Conservation (phyloP, 2,329 filamentous ascomycete genomes). For the Seiridium unicorne region DNA sequence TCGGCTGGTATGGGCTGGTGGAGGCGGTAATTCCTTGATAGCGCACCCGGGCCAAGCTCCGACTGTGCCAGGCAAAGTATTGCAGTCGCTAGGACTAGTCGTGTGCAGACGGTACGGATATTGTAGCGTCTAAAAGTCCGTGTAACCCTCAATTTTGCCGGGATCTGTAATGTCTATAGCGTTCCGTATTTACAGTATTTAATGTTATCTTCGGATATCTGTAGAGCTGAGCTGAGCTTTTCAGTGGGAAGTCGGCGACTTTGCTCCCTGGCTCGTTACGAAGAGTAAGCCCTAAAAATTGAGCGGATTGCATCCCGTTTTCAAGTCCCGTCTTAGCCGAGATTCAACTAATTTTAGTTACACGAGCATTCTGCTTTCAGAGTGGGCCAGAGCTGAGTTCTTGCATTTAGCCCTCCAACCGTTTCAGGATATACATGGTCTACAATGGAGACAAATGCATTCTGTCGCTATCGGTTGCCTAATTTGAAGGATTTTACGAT, state of each 20-base stretch:
- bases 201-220: not conserved
- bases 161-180: not conserved
- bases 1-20: no score
- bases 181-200: not conserved
- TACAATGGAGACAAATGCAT: not conserved
- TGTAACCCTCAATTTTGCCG: no score
- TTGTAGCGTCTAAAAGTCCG: no score
- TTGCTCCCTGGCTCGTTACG: not conserved
- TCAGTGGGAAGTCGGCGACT: not conserved
- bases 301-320: not conserved
- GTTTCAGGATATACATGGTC: not conserved
- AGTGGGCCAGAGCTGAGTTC: not conserved
- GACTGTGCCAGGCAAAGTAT: no score
- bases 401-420: not conserved
- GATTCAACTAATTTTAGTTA: not conserved
- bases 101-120: no score
- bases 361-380: not conserved
- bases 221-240: not conserved
- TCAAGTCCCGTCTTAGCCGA: not conserved
- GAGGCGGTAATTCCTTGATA: no score
- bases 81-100: no score
- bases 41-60: no score
- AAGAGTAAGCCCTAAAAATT: not conserved
- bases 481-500: not conserved
- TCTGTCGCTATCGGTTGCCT: not conserved